Evolutionary conservation across 768 basidiomycete species (phyloP), one percentile per base, ranked within the genome.

Genomic region (Mrakia blollopis): DNA sequence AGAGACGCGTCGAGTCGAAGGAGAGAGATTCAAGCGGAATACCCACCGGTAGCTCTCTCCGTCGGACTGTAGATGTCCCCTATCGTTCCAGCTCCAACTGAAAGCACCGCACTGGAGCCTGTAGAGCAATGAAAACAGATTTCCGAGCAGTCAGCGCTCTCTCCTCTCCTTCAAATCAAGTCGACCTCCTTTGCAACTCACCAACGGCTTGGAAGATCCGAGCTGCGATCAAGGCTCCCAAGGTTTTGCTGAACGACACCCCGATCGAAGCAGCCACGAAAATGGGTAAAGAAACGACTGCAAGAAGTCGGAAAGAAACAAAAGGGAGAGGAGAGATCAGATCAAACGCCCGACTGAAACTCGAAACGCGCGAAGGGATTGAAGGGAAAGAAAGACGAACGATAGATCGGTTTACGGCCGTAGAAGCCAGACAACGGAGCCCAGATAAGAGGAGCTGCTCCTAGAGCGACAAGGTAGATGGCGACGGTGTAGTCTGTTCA

Each of bases 161-260:
- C 5, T 11, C 39, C 6, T 11, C n/a, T n/a, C n/a, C n/a, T n/a
- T 44, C 44, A 44, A 41, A 44, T 44, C 44, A 44, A 44, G 44
- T 50, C 47, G 47, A 50, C 47, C 7, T 44, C 21, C 18, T 21
- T 18, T 14, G 16, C 47, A 18, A 50, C 47, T 18, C 47, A 50
- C 47, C 91, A 60, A 90, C 85, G 0, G 89, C 88, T 81, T 92
- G 91, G 0, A 91, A 79, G 60, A 89, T 86, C 10, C 91, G 85
- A 84, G 88, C 90, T 25, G 87, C 83, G 79, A 92, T 85, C 7
- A 93, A 83, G 23, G 84, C 80, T 0, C 83, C 83, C 11, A 89
- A 82, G 50, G 80, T 85, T 0, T 80, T 79, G 0, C 89, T 86
- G 0, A 83, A 76, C 0, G 88, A 88, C 0, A 91, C 89, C 0